phyloP scores from a whole-genome alignment of 306 rosid species.

The Hippophae tibetana region DNA sequence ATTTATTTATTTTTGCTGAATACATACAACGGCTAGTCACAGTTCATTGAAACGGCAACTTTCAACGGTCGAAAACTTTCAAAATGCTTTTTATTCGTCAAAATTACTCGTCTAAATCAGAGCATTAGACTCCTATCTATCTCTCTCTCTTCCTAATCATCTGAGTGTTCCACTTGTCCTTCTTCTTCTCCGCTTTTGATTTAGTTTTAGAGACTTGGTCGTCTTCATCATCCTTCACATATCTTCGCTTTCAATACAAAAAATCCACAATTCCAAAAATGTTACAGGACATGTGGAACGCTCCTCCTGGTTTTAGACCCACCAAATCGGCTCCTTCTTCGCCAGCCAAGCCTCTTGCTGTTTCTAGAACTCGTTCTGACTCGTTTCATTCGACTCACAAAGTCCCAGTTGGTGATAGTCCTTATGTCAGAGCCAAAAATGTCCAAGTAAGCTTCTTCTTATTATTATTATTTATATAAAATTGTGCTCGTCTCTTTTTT shows the following conservation, averaged over 20 bases:
- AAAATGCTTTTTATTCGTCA: constrained; percentile 1
- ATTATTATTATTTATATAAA: too few relatives aligned
- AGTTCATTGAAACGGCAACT: constrained; percentile 16
- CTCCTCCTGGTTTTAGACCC: constrained; percentile 89
- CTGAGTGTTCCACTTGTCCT: background rate
- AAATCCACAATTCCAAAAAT: constrained; percentile 13
- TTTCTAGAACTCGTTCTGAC: constrained; percentile 67
- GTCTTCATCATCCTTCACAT: background rate
- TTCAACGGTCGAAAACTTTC: constrained; percentile 25
- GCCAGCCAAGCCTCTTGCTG: constrained; percentile 79
- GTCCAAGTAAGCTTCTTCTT: constrained; percentile 50
- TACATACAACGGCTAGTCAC: constrained; percentile 22
- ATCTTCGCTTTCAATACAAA: background rate
- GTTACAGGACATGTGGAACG: constrained; percentile 93
- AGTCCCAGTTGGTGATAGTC: constrained; percentile 80
- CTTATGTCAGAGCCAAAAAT: constrained; percentile 92
- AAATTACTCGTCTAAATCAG: constrained; percentile 11
- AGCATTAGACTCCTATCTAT: background rate
- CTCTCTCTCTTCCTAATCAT: background rate
- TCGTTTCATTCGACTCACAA: constrained; percentile 74
- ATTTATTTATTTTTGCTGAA: too few relatives aligned
- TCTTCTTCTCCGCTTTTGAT: constrained; percentile 12
- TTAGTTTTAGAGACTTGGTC: background rate
- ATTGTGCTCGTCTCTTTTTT: background rate
- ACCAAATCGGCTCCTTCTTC: constrained; percentile 95